Percentiles rank a stretch among this genome's conserved stretches.
Conservation (phyloP, 352 stramenopile genomes). For the Phytophthora vignae region DNA sequence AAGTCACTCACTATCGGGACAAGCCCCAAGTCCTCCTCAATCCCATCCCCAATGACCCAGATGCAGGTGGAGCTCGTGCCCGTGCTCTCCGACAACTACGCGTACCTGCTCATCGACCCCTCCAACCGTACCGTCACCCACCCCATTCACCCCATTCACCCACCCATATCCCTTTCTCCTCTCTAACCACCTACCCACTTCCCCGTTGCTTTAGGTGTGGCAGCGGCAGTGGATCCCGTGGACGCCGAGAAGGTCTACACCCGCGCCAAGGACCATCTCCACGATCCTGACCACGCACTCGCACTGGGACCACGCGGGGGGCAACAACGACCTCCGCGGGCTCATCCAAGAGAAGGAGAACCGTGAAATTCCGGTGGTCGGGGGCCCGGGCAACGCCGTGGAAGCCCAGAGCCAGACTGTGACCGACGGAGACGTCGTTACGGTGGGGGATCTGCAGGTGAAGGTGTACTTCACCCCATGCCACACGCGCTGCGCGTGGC, state of each 20-base stretch:
- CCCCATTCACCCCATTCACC: slow-evolving; percentile 9
- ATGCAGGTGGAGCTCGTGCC: slow-evolving; percentile 85
- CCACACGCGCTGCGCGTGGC: slow-evolving; percentile 92
- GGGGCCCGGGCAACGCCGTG: slow-evolving; percentile 77
- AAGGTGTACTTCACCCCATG: slow-evolving; percentile 89
- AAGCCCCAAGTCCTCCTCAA: background rate
- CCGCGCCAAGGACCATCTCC: slow-evolving; percentile 71
- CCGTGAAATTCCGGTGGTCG: slow-evolving; percentile 71
- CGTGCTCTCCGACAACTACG: slow-evolving; percentile 93
- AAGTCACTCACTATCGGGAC: background rate
- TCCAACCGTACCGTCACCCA: slow-evolving; percentile 37
- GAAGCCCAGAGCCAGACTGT: slow-evolving; percentile 68
- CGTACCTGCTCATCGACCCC: slow-evolving; percentile 88
- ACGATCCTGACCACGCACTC: slow-evolving; percentile 93
- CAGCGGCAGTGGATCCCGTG: slow-evolving; percentile 89
- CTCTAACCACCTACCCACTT: background rate
- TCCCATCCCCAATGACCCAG: background rate
- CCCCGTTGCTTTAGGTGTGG: slow-evolving; percentile 43
- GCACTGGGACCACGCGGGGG: slow-evolving; percentile 92
- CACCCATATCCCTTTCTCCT: background rate
- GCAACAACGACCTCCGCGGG: slow-evolving; percentile 78
- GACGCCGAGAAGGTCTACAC: slow-evolving; percentile 83
- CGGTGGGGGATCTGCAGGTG: slow-evolving; percentile 67
- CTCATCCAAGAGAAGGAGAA: slow-evolving; percentile 48
- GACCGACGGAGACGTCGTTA: slow-evolving; percentile 65